Percentiles rank a stretch among this genome's conserved stretches.
Evolutionary conservation across 2,329 filamentous ascomycete species (phyloP).

Genomic region (Colletotrichum siamense): DNA sequence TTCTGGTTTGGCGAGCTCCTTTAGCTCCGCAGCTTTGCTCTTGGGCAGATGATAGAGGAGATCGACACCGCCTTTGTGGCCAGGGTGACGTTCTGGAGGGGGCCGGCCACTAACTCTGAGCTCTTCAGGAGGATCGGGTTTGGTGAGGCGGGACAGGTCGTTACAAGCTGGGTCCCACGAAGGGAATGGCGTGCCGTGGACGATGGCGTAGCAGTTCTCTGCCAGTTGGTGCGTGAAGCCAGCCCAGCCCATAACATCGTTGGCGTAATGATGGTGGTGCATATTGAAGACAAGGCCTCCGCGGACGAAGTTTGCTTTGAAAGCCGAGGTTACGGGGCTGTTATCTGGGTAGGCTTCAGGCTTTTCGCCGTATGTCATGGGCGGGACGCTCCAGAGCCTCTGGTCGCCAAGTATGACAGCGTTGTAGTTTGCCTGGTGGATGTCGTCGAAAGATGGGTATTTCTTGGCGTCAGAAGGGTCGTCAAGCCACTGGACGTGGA

Average conservation of each 20-base stretch:
- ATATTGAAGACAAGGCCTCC: slow-evolving; percentile 47
- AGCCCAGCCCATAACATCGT: slow-evolving; percentile 48
- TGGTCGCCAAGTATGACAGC: slow-evolving; percentile 36
- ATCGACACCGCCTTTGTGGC: slow-evolving; percentile 26
- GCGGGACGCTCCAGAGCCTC: slow-evolving; percentile 35
- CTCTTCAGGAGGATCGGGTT: slow-evolving; percentile 28
- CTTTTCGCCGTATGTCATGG: slow-evolving; percentile 45
- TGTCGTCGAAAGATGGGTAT: slow-evolving; percentile 36
- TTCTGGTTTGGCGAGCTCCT: slow-evolving; percentile 36
- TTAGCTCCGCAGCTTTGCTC: slow-evolving; percentile 46
- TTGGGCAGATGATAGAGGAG: slow-evolving; percentile 49
- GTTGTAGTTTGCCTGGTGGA: slow-evolving; percentile 40
- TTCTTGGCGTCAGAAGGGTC: slow-evolving; percentile 5
- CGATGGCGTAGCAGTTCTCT: slow-evolving; percentile 44
- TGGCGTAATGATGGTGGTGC: slow-evolving; percentile 47
- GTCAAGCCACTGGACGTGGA: slow-evolving; percentile 44
- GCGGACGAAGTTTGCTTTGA: slow-evolving; percentile 45
- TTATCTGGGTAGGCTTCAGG: slow-evolving; percentile 39
- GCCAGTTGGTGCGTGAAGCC: slow-evolving; percentile 43
- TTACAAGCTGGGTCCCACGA: slow-evolving; percentile 39
- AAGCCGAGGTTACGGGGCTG: slow-evolving; percentile 39
- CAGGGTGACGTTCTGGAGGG: slow-evolving; percentile 31
- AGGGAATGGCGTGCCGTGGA: slow-evolving; percentile 33
- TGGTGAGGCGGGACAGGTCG: slow-evolving; percentile 38
- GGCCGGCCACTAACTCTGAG: slow-evolving; percentile 35